These are phyloP conservation scores for Aspergillus costaricaensis DNA, from an alignment of 2,329 filamentous ascomycete genomes.

Conservation along the genomic window DNA sequence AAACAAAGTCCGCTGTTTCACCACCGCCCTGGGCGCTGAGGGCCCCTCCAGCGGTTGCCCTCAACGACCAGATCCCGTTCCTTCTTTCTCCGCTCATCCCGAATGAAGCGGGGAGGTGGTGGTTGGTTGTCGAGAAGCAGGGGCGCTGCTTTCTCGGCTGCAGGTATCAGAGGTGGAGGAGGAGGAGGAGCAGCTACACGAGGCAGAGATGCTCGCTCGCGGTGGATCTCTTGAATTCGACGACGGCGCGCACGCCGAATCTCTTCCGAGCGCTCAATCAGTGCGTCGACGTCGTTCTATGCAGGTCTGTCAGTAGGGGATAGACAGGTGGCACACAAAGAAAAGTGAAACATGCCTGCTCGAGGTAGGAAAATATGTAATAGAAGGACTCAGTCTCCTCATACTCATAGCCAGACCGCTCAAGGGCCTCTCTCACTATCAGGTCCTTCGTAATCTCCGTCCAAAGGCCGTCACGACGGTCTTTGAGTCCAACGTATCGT, in stretches of 20 bases:
- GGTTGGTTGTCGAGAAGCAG: slow-evolving; percentile 19
- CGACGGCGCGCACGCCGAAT: slow-evolving; percentile 69
- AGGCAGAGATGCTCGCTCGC: slow-evolving; percentile 39
- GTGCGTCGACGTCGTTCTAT: slow-evolving; percentile 81
- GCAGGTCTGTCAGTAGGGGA: slow-evolving; percentile 2
- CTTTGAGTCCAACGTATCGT: slow-evolving; percentile 43
- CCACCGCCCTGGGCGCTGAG: slow-evolving; percentile 16
- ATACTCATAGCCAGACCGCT: slow-evolving; percentile 79
- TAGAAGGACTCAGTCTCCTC: slow-evolving; percentile 89
- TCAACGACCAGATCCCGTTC: slow-evolving; percentile 32
- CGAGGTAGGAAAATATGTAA: slow-evolving; percentile 88
- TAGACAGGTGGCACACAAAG: not conserved
- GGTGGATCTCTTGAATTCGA: slow-evolving; percentile 61
- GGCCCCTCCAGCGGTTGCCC: slow-evolving; percentile 16
- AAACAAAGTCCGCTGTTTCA: slow-evolving; percentile 3
- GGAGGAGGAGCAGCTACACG: slow-evolving; percentile 10
- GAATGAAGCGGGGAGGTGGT: slow-evolving; percentile 23
- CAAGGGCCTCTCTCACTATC: slow-evolving; percentile 82
- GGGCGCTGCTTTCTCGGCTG: slow-evolving; percentile 16
- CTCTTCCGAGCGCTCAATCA: slow-evolving; percentile 79
- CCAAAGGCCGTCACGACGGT: slow-evolving; percentile 70
- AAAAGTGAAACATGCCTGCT: slow-evolving; percentile 67
- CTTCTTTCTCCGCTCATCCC: slow-evolving; percentile 24
- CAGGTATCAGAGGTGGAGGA: slow-evolving; percentile 5
- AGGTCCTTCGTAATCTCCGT: slow-evolving; percentile 96